Conservation (phyloP, 2,329 filamentous ascomycete species). For the Fusarium clavum region DNA sequence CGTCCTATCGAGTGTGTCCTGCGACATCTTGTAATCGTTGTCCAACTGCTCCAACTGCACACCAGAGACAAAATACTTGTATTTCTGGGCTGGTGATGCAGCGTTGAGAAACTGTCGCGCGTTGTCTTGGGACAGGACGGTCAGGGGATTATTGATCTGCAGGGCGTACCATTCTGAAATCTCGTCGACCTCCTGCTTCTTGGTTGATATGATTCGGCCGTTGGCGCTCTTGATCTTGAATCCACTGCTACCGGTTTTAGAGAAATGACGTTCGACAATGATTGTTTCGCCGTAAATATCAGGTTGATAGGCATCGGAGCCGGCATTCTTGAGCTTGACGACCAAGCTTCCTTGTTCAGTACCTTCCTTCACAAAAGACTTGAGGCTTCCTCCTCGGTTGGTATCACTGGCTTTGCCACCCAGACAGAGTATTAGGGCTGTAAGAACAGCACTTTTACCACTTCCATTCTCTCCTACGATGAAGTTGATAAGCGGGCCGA, state of each 20-base stretch:
- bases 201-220: slow-evolving; percentile 79
- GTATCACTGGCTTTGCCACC: slow-evolving; percentile 93
- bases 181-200: slow-evolving; percentile 88
- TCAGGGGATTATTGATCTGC: slow-evolving; percentile 97
- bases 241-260: slow-evolving; percentile 76
- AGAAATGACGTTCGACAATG: slow-evolving; percentile 91
- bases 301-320: slow-evolving; percentile 83
- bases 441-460: slow-evolving; percentile 95
- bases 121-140: slow-evolving; percentile 94
- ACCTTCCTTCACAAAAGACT: slow-evolving; percentile 91
- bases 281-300: slow-evolving; percentile 87
- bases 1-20: slow-evolving; percentile 79
- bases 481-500: slow-evolving; percentile 98
- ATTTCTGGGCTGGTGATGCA: slow-evolving; percentile 85
- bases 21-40: slow-evolving; percentile 87
- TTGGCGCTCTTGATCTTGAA: slow-evolving; percentile 87
- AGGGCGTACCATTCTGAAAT: slow-evolving; percentile 93
- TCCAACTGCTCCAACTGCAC: slow-evolving; percentile 94
- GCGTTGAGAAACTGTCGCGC: slow-evolving; percentile 92
- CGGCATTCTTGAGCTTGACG: slow-evolving; percentile 92
- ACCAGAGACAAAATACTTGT: slow-evolving; percentile 95
- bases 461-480: slow-evolving; percentile 98
- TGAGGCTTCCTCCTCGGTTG: slow-evolving; percentile 89
- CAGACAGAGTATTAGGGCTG: slow-evolving; percentile 92
- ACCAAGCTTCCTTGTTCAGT: slow-evolving; percentile 79